Evolutionary conservation across 2,329 filamentous ascomycete genomes (phyloP).

Genomic region (Diplodia corticola): DNA sequence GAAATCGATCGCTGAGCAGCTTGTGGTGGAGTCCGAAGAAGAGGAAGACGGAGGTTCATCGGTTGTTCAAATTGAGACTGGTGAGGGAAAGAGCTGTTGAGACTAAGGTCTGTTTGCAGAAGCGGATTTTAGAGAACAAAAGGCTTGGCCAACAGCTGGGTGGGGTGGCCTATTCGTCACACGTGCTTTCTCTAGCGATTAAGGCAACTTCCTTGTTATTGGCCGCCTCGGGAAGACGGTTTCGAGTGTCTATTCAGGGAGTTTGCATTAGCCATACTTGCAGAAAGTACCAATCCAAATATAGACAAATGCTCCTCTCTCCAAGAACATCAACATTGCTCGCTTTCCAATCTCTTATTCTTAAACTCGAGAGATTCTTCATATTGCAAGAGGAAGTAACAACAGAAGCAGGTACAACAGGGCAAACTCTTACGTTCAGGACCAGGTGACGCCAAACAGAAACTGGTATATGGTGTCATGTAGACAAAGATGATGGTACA

Average conservation of each 20-base stretch:
- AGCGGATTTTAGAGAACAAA: no score
- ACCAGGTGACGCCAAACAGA: not conserved
- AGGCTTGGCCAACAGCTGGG: no score
- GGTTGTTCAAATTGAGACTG: not conserved
- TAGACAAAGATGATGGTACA: not conserved
- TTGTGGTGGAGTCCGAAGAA: not conserved
- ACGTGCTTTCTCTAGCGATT: no score
- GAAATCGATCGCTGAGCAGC: not conserved
- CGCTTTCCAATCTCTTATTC: no score
- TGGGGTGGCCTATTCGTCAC: no score
- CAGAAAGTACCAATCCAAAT: no score
- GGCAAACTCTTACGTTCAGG: not conserved
- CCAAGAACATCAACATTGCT: no score
- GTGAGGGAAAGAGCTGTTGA: not conserved
- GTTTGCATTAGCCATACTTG: no score
- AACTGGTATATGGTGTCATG: not conserved
- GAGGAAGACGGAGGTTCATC: not conserved
- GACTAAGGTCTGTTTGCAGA: not conserved
- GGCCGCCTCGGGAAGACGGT: no score
- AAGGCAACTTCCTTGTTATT: no score
- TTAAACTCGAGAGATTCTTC: constrained; percentile 32
- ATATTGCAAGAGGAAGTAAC: constrained; percentile 28
- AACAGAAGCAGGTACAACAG: not conserved
- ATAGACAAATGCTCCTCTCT: no score
- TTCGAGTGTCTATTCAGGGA: no score